Conservation (phyloP, 352 stramenopile species). For the Globisporangium nodosum region DNA sequence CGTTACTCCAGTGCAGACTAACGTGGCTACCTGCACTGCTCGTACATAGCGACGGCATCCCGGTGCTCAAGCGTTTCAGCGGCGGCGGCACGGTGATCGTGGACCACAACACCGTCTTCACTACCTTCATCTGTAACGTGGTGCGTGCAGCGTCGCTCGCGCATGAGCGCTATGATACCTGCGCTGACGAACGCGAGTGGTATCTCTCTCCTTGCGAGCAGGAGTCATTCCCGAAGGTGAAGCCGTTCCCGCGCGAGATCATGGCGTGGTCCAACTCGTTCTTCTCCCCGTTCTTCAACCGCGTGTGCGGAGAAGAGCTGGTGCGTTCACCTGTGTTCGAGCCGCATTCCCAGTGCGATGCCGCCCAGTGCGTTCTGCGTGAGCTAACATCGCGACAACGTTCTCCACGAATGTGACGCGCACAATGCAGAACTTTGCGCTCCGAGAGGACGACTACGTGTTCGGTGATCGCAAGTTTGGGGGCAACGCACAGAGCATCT, state of each 20-base stretch:
- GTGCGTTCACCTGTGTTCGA: slow-evolving; percentile 8
- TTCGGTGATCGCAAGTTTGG: slow-evolving; percentile 93
- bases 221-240: slow-evolving; percentile 61
- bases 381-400: neutral
- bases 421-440: slow-evolving; percentile 63
- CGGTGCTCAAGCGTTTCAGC: slow-evolving; percentile 93
- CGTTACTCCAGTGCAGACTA: neutral
- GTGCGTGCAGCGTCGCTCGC: slow-evolving; percentile 17
- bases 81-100: slow-evolving; percentile 97
- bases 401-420: neutral
- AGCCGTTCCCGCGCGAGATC: slow-evolving; percentile 88
- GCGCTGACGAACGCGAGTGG: no score
- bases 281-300: slow-evolving; percentile 74
- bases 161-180: neutral
- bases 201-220: slow-evolving; percentile 12
- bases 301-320: slow-evolving; percentile 25
- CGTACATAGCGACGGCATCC: slow-evolving; percentile 56
- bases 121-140: slow-evolving; percentile 88
- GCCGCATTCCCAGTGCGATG: neutral
- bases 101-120: slow-evolving; percentile 91
- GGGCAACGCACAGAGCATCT: slow-evolving; percentile 96
- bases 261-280: slow-evolving; percentile 90
- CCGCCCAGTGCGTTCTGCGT: no score
- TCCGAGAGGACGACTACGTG: slow-evolving; percentile 96
- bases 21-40: neutral